Evolutionary conservation across 164 flowering plant genomes (phyloP).

Genomic region (Macadamia integrifolia): DNA sequence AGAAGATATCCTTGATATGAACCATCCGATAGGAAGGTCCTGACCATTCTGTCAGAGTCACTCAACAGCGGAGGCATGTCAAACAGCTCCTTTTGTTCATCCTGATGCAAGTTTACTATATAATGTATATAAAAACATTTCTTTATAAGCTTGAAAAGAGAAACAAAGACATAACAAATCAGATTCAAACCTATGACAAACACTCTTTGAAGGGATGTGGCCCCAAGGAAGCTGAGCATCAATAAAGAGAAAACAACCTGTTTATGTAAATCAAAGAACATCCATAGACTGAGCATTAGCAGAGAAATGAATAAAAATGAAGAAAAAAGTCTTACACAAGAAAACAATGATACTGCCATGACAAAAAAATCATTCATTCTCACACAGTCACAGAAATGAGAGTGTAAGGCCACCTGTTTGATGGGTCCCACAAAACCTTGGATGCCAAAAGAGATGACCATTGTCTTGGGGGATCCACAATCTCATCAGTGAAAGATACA

Average conservation of each 20-base stretch:
- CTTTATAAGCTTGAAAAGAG: neutral
- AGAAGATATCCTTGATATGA: no score
- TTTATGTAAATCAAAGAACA: slow-evolving; percentile 11
- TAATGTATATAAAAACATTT: no score
- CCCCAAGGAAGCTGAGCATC: slow-evolving; percentile 58
- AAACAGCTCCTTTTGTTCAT: neutral
- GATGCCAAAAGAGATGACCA: no score
- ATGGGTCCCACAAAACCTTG: no score
- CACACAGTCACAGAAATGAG: no score
- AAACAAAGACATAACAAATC: slow-evolving; percentile 8
- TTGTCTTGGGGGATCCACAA: neutral
- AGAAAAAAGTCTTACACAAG: no score
- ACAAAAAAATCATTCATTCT: no score
- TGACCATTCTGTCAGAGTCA: neutral
- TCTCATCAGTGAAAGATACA: neutral
- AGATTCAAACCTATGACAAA: slow-evolving; percentile 44
- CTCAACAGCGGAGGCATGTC: neutral
- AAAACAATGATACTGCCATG: no score
- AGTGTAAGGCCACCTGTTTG: no score
- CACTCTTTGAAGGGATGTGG: slow-evolving; percentile 39
- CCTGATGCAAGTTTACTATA: slow-evolving; percentile 1
- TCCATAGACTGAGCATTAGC: neutral
- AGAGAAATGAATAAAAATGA: neutral
- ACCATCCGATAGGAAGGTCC: neutral
- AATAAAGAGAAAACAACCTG: slow-evolving; percentile 54